A percentile compares a stretch with the other conserved stretches of the same genome.
These are phyloP conservation scores for Kuraishia hungarica DNA, from an alignment of 805 yeast species.

Conservation along the genomic window DNA sequence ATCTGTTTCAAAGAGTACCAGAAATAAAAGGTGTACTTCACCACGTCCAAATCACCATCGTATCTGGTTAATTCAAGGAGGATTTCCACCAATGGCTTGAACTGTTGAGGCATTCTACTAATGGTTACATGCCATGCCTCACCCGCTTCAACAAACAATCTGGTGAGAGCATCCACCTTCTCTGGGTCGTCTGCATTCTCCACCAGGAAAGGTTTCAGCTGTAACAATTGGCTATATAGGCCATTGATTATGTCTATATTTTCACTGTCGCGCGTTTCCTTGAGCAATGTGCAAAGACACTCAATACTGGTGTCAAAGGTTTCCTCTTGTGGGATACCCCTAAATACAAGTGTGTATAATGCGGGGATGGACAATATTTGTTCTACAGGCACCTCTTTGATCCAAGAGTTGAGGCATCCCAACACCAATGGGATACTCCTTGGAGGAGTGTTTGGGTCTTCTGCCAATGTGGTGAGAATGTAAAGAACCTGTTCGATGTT, in stretches of 20 bases:
- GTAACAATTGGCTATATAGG: slow-evolving; percentile 60
- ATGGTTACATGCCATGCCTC: slow-evolving; percentile 91
- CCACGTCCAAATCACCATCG: slow-evolving; percentile 81
- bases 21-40: slow-evolving; percentile 84
- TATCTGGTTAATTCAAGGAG: slow-evolving; percentile 62
- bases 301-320: slow-evolving; percentile 82
- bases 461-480: slow-evolving; percentile 46
- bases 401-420: slow-evolving; percentile 84
- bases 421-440: slow-evolving; percentile 38
- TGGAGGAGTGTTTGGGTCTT: slow-evolving; percentile 9
- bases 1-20: slow-evolving; percentile 81
- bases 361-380: slow-evolving; percentile 57
- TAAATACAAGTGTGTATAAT: slow-evolving; percentile 60
- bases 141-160: slow-evolving; percentile 85
- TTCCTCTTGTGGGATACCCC: slow-evolving; percentile 45
- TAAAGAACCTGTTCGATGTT: slow-evolving; percentile 64
- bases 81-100: slow-evolving; percentile 66
- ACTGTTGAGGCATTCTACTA: slow-evolving; percentile 61
- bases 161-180: slow-evolving; percentile 57
- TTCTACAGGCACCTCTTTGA: slow-evolving; percentile 72
- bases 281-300: slow-evolving; percentile 71
- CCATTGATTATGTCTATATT: slow-evolving; percentile 53
- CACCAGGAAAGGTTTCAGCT: slow-evolving; percentile 43
- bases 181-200: slow-evolving; percentile 53
- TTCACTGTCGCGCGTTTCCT: slow-evolving; percentile 75